A percentile compares a stretch with the other conserved stretches of the same genome.
Conservation (phyloP, 2,329 filamentous ascomycete genomes). For the Fulvia fulva region DNA sequence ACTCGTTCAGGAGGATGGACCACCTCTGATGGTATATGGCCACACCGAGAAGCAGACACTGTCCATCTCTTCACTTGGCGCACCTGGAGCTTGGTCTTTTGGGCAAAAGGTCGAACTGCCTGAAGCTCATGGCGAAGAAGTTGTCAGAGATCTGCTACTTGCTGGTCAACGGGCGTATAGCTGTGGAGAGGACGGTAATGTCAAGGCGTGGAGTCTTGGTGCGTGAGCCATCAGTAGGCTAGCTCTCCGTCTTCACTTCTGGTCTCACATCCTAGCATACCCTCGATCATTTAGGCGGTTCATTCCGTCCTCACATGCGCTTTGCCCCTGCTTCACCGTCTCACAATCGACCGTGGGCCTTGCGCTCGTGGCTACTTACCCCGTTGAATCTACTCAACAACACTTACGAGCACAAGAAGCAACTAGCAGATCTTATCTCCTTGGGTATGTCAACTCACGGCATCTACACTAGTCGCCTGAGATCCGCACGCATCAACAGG, state of each 20-base stretch:
- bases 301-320: too few relatives aligned
- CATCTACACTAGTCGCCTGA: too few relatives aligned
- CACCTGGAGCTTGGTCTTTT: slow-evolving; percentile 26
- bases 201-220: slow-evolving; percentile 41
- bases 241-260: background rate
- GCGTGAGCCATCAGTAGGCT: slow-evolving; percentile 7
- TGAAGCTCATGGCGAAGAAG: slow-evolving; percentile 47
- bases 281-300: background rate
- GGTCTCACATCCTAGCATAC: background rate
- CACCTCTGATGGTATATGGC: slow-evolving; percentile 30
- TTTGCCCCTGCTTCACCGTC: too few relatives aligned
- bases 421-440: too few relatives aligned
- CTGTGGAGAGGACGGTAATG: slow-evolving; percentile 47
- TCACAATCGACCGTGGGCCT: too few relatives aligned
- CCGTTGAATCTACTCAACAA: too few relatives aligned
- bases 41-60: slow-evolving; percentile 29
- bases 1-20: slow-evolving; percentile 41
- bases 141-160: slow-evolving; percentile 45
- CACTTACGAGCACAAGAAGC: too few relatives aligned
- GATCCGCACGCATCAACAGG: too few relatives aligned
- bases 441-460: too few relatives aligned
- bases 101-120: slow-evolving; percentile 32
- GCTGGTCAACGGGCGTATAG: slow-evolving; percentile 36
- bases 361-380: too few relatives aligned
- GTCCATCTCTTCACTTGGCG: slow-evolving; percentile 25